Evolutionary conservation across 345 rosid species (phyloP).

Genomic region (Brassica cretica): DNA sequence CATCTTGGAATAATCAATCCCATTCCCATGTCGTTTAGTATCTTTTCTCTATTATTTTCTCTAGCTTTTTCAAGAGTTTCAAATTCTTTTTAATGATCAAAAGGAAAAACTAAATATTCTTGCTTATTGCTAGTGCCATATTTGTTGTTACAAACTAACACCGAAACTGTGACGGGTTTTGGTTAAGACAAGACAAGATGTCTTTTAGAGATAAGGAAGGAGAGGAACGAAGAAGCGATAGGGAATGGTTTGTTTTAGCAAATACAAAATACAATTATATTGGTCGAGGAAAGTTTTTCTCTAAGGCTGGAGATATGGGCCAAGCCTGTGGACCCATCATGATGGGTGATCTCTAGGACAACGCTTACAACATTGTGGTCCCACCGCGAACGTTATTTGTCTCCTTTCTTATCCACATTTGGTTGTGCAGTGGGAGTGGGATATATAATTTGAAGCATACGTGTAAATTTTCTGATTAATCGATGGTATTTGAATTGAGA

Average conservation of each 20-base stretch:
- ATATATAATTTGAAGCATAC: not conserved
- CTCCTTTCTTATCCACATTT: conserved; percentile 32
- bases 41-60: no score
- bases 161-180: not conserved
- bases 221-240: not conserved
- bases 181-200: conserved; percentile 27
- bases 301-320: conserved; percentile 37
- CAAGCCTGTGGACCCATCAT: conserved; percentile 35
- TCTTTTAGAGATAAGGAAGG: conserved; percentile 1
- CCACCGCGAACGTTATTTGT: conserved; percentile 28
- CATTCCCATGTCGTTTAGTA: conserved; percentile 30
- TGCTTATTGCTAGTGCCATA: not conserved
- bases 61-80: not conserved
- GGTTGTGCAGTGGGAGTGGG: conserved; percentile 14
- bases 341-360: conserved; percentile 41
- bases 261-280: not conserved
- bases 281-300: not conserved
- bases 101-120: not conserved
- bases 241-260: conserved; percentile 9
- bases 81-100: not conserved
- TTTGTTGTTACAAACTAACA: not conserved
- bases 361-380: conserved; percentile 23
- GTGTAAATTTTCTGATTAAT: not conserved
- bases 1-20: conserved; percentile 30
- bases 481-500: not conserved